These are phyloP conservation scores for Andrographis paniculata DNA, from an alignment of 305 asterid genomes.

Conservation along the genomic window DNA sequence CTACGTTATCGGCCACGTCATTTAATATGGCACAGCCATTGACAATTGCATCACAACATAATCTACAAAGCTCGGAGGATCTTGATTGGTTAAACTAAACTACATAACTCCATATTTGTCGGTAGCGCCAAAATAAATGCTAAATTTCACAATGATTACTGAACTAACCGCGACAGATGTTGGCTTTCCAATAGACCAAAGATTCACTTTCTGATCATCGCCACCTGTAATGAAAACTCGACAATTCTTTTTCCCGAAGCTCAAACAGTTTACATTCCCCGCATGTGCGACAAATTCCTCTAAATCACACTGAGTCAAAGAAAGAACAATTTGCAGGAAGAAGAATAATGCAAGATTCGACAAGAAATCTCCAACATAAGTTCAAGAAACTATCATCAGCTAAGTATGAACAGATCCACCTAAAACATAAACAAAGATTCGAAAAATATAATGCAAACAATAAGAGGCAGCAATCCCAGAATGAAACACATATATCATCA, in stretches of 20 bases:
- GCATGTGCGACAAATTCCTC: conserved; percentile 99
- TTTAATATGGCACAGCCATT: background rate
- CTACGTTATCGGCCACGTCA: background rate
- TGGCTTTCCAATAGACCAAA: conserved; percentile 94
- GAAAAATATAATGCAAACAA: background rate
- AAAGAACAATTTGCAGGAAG: conserved; percentile 21
- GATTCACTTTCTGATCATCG: conserved; percentile 93
- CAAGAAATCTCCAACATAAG: conserved; percentile 18
- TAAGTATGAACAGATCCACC: background rate
- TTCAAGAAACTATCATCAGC: conserved; percentile 5
- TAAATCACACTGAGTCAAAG: conserved; percentile 54
- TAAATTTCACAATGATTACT: background rate
- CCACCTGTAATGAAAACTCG: conserved; percentile 89
- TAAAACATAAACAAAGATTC: background rate
- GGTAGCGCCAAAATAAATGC: background rate
- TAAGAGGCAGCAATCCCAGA: background rate
- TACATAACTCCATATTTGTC: background rate
- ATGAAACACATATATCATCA: background rate
- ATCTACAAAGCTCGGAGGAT: background rate
- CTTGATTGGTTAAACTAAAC: background rate
- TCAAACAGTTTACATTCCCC: conserved; percentile 95
- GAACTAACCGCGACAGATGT: conserved; percentile 64
- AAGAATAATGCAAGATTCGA: conserved; percentile 11
- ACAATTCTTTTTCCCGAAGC: conserved; percentile 83
- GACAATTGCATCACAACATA: background rate